Evolutionary conservation across 306 rosid genomes (phyloP), one percentile per base, ranked within the genome.

Genomic region (Medicago lupulina): DNA sequence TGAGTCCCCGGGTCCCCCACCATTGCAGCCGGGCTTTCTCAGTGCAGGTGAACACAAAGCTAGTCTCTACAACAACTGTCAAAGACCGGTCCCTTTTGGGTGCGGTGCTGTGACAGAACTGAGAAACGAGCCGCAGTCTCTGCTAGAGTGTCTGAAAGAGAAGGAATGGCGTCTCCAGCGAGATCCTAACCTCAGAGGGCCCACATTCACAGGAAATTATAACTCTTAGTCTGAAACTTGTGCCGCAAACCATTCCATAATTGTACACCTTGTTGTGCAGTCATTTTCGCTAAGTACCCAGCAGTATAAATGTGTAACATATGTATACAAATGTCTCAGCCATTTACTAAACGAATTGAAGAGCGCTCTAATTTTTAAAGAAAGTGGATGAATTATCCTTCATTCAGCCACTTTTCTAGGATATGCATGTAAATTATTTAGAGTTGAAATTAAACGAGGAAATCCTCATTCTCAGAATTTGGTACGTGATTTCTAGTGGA

Each of bases 131-230:
- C 90, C 90, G 39, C 85, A 83, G 83, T 85, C 96, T 44, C 87
- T 92, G 64, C 80, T 92, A 59, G 90, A 87, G 75, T 85, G 69
- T 80, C 88, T 92, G 55, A 88, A 96, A 81, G 96, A 89, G 84
- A 89, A 71, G 73, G 98, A 96, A 76, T 84, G 86, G 93, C 78
- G 84, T 67, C 87, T 90, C 50, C 97, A 89, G 75, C 75, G 54
- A 34, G 96, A 96, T 85, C 83, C 92, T 57, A 77, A 87, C 15
- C 47, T 70, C 25, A 67, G 85, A 74, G 91, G 89, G 38, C 86
- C 95, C 68, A 54, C 88, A 6, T 92, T 87, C 76, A 86, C 86
- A 88, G 93, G 92, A 82, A 89, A 88, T 31, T 89, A 79, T 74
- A 68, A 16, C 63, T 64, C 61, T 3, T 67, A 9, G 18, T 55